Evolutionary conservation across 164 flowering plant genomes (phyloP).

Genomic region (Umbilicus rupestris): DNA sequence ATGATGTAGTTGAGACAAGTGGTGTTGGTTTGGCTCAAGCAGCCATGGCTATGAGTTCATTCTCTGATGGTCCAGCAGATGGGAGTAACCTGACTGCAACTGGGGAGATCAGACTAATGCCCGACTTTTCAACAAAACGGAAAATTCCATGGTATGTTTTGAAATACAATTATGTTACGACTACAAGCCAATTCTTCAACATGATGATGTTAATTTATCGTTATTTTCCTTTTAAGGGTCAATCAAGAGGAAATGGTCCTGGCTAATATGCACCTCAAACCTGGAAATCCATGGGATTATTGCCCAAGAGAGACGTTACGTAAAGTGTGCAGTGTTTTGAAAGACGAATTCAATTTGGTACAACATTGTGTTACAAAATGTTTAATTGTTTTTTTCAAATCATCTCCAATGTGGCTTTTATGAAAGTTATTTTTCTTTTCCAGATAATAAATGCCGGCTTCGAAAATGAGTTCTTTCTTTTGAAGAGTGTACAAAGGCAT

Average conservation of each 20-base stretch:
- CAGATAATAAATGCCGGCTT: constrained; percentile 92
- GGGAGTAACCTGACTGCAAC: constrained; percentile 64
- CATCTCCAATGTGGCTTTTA: neutral
- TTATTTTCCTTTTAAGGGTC: constrained; percentile 35
- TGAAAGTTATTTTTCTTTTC: constrained; percentile 11
- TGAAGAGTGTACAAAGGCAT: constrained; percentile 54
- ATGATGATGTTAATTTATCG: neutral
- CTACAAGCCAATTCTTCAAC: neutral
- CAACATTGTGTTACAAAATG: neutral
- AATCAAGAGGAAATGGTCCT: constrained; percentile 84
- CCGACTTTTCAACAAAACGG: constrained; percentile 69
- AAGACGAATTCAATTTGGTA: constrained; percentile 93
- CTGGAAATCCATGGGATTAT: constrained; percentile 88
- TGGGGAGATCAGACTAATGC: constrained; percentile 86
- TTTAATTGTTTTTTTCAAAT: neutral
- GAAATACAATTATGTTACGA: neutral
- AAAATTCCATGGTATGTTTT: constrained; percentile 70
- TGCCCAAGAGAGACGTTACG: constrained; percentile 87
- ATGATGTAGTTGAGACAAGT: constrained; percentile 38
- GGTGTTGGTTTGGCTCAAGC: constrained; percentile 86
- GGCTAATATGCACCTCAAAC: constrained; percentile 82
- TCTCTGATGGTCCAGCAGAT: constrained; percentile 68
- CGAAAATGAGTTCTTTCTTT: constrained; percentile 80
- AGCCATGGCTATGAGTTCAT: constrained; percentile 75
- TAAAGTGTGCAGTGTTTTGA: constrained; percentile 58